Conservation (phyloP, 2,329 filamentous ascomycete species). For the Sphaerulina vaccinii region DNA sequence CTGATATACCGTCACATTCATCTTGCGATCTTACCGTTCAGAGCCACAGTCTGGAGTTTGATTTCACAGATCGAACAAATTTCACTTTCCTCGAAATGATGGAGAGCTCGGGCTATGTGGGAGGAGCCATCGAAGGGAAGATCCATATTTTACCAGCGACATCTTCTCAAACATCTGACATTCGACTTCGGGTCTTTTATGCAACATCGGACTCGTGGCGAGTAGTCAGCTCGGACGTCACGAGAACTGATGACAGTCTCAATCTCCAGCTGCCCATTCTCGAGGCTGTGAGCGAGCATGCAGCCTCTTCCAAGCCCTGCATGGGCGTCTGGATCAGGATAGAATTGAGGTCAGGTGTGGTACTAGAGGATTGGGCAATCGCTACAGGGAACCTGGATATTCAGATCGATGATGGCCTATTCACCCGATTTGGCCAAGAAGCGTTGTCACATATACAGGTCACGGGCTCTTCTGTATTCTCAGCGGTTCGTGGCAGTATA, state of each 20-base stretch:
- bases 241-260: constrained; percentile 24
- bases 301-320: constrained; percentile 31
- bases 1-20: constrained; percentile 8
- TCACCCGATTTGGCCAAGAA: constrained; percentile 9
- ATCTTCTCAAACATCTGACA: constrained; percentile 37
- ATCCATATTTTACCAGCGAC: constrained; percentile 40
- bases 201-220: constrained; percentile 39
- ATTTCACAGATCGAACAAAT: constrained; percentile 18
- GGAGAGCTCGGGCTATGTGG: constrained; percentile 21
- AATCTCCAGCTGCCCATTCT: constrained; percentile 24
- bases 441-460: constrained; percentile 33
- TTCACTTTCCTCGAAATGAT: constrained; percentile 33
- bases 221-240: constrained; percentile 35
- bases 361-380: constrained; percentile 39
- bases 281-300: background rate
- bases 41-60: constrained; percentile 16
- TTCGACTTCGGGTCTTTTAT: constrained; percentile 40
- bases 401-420: constrained; percentile 37
- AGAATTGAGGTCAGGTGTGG: constrained; percentile 38
- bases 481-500: constrained; percentile 37
- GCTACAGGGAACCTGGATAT: constrained; percentile 41
- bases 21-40: constrained; percentile 15
- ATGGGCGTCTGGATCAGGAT: constrained; percentile 41
- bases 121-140: constrained; percentile 39
- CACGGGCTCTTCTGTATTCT: constrained; percentile 36